Percentiles rank a stretch among this genome's conserved stretches.
Evolutionary conservation across 345 rosid species (phyloP).

Genomic region (Boechera retrofracta): DNA sequence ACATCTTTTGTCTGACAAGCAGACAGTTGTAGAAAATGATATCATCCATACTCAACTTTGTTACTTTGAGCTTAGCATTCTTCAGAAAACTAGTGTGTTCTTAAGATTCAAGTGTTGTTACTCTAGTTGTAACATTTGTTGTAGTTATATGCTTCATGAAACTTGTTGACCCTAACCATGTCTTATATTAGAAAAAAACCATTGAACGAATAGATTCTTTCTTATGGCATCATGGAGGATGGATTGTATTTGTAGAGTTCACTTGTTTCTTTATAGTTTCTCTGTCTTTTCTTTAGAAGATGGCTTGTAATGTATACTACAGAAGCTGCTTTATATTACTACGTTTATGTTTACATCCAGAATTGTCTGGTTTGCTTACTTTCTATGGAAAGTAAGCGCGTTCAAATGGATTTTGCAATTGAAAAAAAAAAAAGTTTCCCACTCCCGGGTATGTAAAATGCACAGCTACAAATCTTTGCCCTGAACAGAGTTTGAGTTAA

Average conservation of each 20-base stretch:
- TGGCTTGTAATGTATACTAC: conserved; percentile 2
- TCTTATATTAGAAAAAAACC: not conserved
- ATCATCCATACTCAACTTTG: conserved; percentile 12
- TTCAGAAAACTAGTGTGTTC: not conserved
- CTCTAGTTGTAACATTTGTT: not conserved
- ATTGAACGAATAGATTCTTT: not conserved
- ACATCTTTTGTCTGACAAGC: conserved; percentile 31
- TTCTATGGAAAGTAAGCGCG: not conserved
- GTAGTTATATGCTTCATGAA: conserved; percentile 22
- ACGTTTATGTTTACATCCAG: not conserved
- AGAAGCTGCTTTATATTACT: conserved; percentile 15
- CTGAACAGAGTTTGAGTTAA: conserved; percentile 4
- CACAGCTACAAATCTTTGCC: conserved; percentile 7
- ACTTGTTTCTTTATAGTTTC: conserved; percentile 1
- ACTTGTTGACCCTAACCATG: not conserved
- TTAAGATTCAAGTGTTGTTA: not conserved
- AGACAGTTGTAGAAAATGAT: conserved; percentile 13
- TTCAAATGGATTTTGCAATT: conserved; percentile 1
- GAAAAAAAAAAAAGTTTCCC: not conserved
- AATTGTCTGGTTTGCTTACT: conserved; percentile 14
- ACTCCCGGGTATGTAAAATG: not conserved
- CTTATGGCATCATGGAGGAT: not conserved
- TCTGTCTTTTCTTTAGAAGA: conserved; percentile 19
- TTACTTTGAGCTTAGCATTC: conserved; percentile 17
- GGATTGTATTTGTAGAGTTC: conserved; percentile 12